Conservation (phyloP, 805 yeast genomes). For the Wickerhamomyces pijperi region DNA sequence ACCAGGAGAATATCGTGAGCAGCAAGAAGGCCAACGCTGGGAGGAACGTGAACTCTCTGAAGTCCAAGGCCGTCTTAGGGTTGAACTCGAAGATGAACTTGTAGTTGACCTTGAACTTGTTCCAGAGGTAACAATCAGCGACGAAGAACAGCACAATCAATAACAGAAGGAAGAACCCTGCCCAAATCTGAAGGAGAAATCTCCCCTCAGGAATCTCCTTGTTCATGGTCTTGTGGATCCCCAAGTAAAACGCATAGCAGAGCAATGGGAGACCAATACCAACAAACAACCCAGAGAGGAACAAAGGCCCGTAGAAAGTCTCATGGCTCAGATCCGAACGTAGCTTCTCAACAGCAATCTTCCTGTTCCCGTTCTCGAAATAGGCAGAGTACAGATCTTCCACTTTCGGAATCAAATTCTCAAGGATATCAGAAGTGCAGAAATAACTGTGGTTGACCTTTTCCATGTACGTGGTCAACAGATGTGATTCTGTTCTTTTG, state of each 20-base stretch:
- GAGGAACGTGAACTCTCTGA: slow-evolving; percentile 50
- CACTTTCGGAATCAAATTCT: slow-evolving; percentile 45
- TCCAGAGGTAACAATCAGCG: slow-evolving; percentile 64
- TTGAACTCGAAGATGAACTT: slow-evolving; percentile 87
- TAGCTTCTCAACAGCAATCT: slow-evolving; percentile 55
- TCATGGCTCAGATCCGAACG: slow-evolving; percentile 32
- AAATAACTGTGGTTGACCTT: slow-evolving; percentile 49
- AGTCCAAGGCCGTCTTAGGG: slow-evolving; percentile 53
- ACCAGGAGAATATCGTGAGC: slow-evolving; percentile 56
- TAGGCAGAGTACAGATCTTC: slow-evolving; percentile 58
- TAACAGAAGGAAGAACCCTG: slow-evolving; percentile 64
- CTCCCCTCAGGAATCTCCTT: slow-evolving; percentile 42
- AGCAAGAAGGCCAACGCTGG: slow-evolving; percentile 50
- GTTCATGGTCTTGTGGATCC: slow-evolving; percentile 30
- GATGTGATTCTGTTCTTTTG: slow-evolving; percentile 41
- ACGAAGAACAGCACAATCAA: slow-evolving; percentile 57
- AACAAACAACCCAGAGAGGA: slow-evolving; percentile 52
- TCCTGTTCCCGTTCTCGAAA: slow-evolving; percentile 64
- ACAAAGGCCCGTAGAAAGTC: slow-evolving; percentile 31
- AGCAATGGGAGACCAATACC: slow-evolving; percentile 68
- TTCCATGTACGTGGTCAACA: slow-evolving; percentile 40
- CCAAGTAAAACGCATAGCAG: slow-evolving; percentile 43
- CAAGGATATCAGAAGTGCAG: slow-evolving; percentile 54
- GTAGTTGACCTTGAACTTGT: slow-evolving; percentile 68
- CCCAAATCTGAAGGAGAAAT: slow-evolving; percentile 80